Evolutionary conservation across 202 grass and related monocot genomes (phyloP).

Genomic region (Schoenoplectus tabernaemontani): DNA sequence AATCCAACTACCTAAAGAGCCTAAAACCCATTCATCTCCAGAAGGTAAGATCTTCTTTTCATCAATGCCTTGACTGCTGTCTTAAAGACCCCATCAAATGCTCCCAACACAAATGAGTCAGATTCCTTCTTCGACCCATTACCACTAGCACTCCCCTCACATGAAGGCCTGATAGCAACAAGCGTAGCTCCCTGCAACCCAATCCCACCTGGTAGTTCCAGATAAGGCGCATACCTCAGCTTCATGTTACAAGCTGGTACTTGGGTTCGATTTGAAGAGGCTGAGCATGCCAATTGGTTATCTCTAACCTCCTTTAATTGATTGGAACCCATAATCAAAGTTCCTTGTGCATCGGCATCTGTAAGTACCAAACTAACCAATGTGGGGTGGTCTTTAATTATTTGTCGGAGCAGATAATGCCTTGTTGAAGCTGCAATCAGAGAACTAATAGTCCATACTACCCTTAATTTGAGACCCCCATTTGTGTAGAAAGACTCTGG

Average conservation of each 20-base stretch:
- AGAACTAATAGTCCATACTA: slow-evolving; percentile 91
- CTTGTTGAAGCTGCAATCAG: slow-evolving; percentile 80
- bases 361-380: slow-evolving; percentile 65
- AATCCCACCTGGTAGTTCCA: slow-evolving; percentile 60
- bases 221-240: slow-evolving; percentile 66
- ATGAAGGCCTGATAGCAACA: slow-evolving; percentile 63
- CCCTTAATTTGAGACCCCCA: slow-evolving; percentile 74
- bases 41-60: slow-evolving; percentile 69
- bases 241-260: slow-evolving; percentile 92
- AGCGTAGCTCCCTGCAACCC: slow-evolving; percentile 79
- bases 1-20: slow-evolving; percentile 40
- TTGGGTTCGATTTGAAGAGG: slow-evolving; percentile 79
- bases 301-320: slow-evolving; percentile 88
- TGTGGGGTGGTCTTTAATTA: slow-evolving; percentile 73
- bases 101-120: slow-evolving; percentile 45
- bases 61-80: slow-evolving; percentile 58
- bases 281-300: slow-evolving; percentile 52
- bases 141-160: slow-evolving; percentile 38
- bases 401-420: slow-evolving; percentile 72
- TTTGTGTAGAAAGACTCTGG: slow-evolving; percentile 93
- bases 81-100: slow-evolving; percentile 64
- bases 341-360: slow-evolving; percentile 74
- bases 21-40: slow-evolving; percentile 98
- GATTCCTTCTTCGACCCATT: slow-evolving; percentile 43
- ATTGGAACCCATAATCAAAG: slow-evolving; percentile 59